Evolutionary conservation across 2,329 filamentous ascomycete genomes (phyloP).

Genomic region (Aspergillus latus): DNA sequence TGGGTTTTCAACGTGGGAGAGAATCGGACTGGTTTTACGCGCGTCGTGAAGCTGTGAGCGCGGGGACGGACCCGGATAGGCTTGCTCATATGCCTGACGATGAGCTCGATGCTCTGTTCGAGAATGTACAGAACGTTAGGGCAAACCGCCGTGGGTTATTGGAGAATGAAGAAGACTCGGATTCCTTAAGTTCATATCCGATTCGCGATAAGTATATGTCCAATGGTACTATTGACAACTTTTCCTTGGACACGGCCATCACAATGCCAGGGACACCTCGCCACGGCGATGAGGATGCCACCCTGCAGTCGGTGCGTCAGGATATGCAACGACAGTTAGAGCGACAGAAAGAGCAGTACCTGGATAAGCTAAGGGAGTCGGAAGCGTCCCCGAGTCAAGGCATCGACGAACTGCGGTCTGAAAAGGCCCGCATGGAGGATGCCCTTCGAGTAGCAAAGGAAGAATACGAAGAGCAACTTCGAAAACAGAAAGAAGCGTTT

Average conservation of each 20-base stretch:
- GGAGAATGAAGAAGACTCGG: conserved; percentile 71
- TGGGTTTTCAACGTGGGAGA: conserved; percentile 64
- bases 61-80: conserved; percentile 85
- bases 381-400: conserved; percentile 71
- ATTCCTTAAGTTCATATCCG: conserved; percentile 84
- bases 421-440: conserved; percentile 84
- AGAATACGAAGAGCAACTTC: conserved; percentile 84
- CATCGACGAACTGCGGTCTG: conserved; percentile 77
- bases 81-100: conserved; percentile 89
- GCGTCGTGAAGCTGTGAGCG: conserved; percentile 85
- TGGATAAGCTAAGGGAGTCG: conserved; percentile 71
- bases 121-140: conserved; percentile 85
- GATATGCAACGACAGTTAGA: conserved; percentile 82
- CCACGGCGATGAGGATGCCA: conserved; percentile 70
- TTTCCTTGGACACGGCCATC: conserved; percentile 88
- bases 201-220: conserved; percentile 94
- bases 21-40: conserved; percentile 96
- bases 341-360: conserved; percentile 78
- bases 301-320: conserved; percentile 71
- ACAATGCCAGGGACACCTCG: conserved; percentile 89
- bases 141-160: conserved; percentile 74
- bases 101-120: conserved; percentile 88
- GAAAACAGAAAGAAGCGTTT: conserved; percentile 78
- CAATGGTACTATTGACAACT: conserved; percentile 90
- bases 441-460: conserved; percentile 74